Percentiles rank a stretch among this genome's conserved stretches.
These are phyloP conservation scores for Starmerella riodocensis DNA, from an alignment of 805 yeast species.

Conservation along the genomic window DNA sequence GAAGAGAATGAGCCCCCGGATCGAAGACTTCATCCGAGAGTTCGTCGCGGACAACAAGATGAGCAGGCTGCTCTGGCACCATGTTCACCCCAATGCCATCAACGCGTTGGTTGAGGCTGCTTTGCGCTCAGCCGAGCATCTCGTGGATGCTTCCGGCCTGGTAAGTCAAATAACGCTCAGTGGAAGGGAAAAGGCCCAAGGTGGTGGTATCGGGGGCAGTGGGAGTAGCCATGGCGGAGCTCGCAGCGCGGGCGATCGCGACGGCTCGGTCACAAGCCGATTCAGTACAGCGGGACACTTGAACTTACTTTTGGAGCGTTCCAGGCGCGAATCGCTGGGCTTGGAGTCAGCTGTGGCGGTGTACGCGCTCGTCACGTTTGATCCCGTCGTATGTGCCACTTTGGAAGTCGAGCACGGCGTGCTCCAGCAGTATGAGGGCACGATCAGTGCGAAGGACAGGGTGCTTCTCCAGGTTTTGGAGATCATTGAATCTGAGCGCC, in stretches of 20 bases:
- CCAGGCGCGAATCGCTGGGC: too few relatives aligned
- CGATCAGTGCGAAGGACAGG: slow-evolving; percentile 46
- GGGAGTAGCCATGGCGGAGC: too few relatives aligned
- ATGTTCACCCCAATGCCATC: slow-evolving; percentile 15
- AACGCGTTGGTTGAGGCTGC: slow-evolving; percentile 26
- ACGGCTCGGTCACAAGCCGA: too few relatives aligned
- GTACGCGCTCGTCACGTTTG: slow-evolving; percentile 1
- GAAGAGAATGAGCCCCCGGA: not conserved
- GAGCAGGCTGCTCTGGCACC: slow-evolving; percentile 4
- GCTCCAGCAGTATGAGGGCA: slow-evolving; percentile 48
- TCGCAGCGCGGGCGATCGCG: too few relatives aligned
- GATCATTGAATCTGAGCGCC: slow-evolving; percentile 39
- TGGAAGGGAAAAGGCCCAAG: not conserved
- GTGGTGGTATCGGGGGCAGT: too few relatives aligned
- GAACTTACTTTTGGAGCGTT: too few relatives aligned
- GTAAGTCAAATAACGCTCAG: slow-evolving; percentile 19
- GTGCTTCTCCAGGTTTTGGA: slow-evolving; percentile 45
- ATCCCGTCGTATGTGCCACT: slow-evolving; percentile 27
- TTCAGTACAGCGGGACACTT: slow-evolving; percentile 5
- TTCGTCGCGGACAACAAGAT: not conserved
- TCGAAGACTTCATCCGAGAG: not conserved
- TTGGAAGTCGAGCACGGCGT: slow-evolving; percentile 37
- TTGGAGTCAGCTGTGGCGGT: not conserved
- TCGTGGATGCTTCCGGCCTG: slow-evolving; percentile 34
- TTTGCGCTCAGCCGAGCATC: slow-evolving; percentile 34